Conservation (phyloP, 495 filamentous ascomycete genomes). For the Hyaloscypha variabilis region DNA sequence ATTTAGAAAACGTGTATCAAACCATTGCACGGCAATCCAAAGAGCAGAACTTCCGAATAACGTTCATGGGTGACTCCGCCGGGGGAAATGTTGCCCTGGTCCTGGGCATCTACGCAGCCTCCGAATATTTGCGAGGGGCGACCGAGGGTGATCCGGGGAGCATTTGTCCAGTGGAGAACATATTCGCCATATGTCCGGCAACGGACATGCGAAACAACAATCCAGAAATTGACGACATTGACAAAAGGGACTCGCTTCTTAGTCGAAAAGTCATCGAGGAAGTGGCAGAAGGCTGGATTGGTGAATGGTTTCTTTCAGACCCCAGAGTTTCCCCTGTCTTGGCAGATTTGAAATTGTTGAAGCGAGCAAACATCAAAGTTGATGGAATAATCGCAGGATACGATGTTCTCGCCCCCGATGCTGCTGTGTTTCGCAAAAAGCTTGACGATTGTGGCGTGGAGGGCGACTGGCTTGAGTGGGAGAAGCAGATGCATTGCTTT, state of each 20-base stretch:
- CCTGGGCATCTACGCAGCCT: slow-evolving; percentile 12
- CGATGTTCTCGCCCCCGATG: slow-evolving; percentile 44
- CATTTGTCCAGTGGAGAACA: slow-evolving; percentile 16
- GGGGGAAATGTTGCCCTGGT: slow-evolving; percentile 16
- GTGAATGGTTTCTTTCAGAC: slow-evolving; percentile 29
- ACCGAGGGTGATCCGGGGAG: neutral
- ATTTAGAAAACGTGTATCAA: neutral
- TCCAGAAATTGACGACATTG: slow-evolving; percentile 35
- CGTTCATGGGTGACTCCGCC: slow-evolving; percentile 21
- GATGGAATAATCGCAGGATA: slow-evolving; percentile 40
- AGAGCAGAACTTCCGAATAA: slow-evolving; percentile 2
- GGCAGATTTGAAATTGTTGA: slow-evolving; percentile 7
- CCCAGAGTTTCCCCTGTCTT: slow-evolving; percentile 19
- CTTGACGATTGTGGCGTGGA: slow-evolving; percentile 31
- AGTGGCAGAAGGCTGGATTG: slow-evolving; percentile 39
- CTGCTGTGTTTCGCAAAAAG: slow-evolving; percentile 37
- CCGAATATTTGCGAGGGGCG: neutral
- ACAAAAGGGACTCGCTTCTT: slow-evolving; percentile 41
- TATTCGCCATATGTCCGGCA: slow-evolving; percentile 43
- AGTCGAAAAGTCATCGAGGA: slow-evolving; percentile 32
- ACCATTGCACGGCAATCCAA: neutral
- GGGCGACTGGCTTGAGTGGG: slow-evolving; percentile 47
- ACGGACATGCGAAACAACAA: slow-evolving; percentile 41
- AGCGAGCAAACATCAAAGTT: slow-evolving; percentile 36
- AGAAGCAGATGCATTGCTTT: slow-evolving; percentile 52